Conservation (phyloP, 73 alveolate genomes). For the Loxodes magnus region DNA sequence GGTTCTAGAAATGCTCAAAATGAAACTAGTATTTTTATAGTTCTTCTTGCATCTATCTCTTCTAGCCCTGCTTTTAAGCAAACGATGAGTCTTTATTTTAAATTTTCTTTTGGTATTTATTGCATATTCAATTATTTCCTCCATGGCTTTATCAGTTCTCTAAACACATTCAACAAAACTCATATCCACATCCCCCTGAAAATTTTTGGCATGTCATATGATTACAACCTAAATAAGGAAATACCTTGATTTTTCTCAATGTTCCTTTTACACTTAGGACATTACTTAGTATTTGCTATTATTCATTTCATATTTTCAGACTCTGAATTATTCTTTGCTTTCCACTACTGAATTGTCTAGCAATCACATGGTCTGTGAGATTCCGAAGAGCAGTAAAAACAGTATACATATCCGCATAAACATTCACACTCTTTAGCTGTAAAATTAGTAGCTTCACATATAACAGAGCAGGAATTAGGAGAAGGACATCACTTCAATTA, state of each 20-base stretch:
- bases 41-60: constrained; percentile 55
- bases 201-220: constrained; percentile 55
- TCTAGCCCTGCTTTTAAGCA: constrained; percentile 39
- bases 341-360: constrained; percentile 40
- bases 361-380: constrained; percentile 53
- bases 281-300: constrained; percentile 45
- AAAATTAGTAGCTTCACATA: no score
- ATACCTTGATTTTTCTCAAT: constrained; percentile 78
- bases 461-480: constrained; percentile 43
- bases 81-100: constrained; percentile 31
- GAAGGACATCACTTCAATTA: constrained; percentile 42
- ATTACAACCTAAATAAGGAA: no score
- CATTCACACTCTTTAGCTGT: constrained; percentile 30
- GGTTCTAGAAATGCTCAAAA: constrained; percentile 61
- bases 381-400: constrained; percentile 47
- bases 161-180: constrained; percentile 60
- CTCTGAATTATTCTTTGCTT: constrained; percentile 30
- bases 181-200: constrained; percentile 67
- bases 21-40: constrained; percentile 69
- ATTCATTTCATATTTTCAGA: constrained; percentile 44
- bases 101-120: constrained; percentile 33
- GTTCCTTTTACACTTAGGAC: constrained; percentile 64
- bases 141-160: no score
- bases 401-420: constrained; percentile 39
- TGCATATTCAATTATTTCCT: no score